Evolutionary conservation across 257 asterid species (phyloP), one percentile per base, ranked within the genome.

Genomic region (Primulina huaijiensis): DNA sequence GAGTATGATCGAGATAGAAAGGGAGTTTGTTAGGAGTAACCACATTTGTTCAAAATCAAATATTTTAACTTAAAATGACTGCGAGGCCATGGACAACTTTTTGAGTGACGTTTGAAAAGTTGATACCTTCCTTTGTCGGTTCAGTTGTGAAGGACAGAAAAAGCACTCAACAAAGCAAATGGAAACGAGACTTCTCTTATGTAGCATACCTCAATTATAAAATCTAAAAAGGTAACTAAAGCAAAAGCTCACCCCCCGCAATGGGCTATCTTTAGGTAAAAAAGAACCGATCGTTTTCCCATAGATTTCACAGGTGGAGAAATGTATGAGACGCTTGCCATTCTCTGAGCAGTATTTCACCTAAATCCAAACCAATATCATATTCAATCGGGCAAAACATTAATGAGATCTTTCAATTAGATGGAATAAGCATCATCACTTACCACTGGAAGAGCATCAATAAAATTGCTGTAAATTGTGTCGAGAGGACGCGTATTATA

Each of bases 401-500:
- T 8, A 2, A 38, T 9, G 46, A 38, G 9, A 38, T 5, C 11
- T 38, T 38, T 38, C 46, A 38, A 38, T 9, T 8, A 38, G 46
- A 38, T 9, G 12, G 46, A 38, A 38, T 38, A 38, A 9, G 46
- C 12, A 8, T 8, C 46, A 9, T 38, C 14, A 38, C 46, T 38
- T 38, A 38, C 46, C 3, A 38, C 46, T 38, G 46, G 46, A 38
- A 38, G 46, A 74, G 98, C 98, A 75, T 92, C 98, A 67, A 88
- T 85, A 89, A 92, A 92, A 78, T 92, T 92, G 89, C 98, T 92
- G 88, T 90, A 92, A 64, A 92, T 92, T 10, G 98, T 92, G 79
- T 92, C 98, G 25, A 90, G 94, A 20, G 98, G 98, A 50, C 98
- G 95, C 3, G 97, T 92, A 72, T 92, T 92, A 74, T 92, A 92